These are phyloP conservation scores for Talaromyces albobiverticillius DNA, from an alignment of 2,329 filamentous ascomycete species.

Conservation along the genomic window DNA sequence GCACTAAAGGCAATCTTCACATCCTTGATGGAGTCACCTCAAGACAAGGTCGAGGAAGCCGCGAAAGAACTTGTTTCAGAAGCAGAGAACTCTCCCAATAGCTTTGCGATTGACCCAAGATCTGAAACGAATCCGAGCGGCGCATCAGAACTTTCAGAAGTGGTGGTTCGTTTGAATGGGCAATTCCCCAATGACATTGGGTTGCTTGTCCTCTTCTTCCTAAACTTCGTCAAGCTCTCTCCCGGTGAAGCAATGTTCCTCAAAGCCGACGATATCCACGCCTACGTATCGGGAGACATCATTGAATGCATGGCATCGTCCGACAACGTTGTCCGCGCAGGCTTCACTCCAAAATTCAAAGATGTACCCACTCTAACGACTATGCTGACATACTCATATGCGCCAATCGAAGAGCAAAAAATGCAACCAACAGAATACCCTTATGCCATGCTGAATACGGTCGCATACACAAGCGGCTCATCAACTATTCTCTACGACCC, in stretches of 20 bases:
- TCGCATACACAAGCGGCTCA: constrained; percentile 75
- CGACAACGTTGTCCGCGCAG: constrained; percentile 97
- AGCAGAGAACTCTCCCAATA: constrained; percentile 64
- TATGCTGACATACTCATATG: constrained; percentile 94
- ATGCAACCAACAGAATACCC: constrained; percentile 83
- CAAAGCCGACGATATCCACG: constrained; percentile 94
- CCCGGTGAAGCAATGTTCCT: constrained; percentile 95
- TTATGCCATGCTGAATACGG: constrained; percentile 77
- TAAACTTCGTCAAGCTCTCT: constrained; percentile 87
- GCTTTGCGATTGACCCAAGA: constrained; percentile 63
- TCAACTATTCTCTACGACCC: constrained; percentile 80
- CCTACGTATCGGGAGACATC: constrained; percentile 75
- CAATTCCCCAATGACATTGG: constrained; percentile 91
- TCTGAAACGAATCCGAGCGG: constrained; percentile 34
- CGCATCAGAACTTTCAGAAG: constrained; percentile 65
- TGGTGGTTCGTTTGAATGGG: constrained; percentile 72
- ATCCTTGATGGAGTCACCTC: constrained; percentile 73
- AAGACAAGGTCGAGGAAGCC: constrained; percentile 62
- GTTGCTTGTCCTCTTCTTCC: constrained; percentile 92
- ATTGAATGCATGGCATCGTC: constrained; percentile 99
- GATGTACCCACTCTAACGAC: constrained; percentile 83
- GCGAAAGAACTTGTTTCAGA: constrained; percentile 67
- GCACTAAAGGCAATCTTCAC: constrained; percentile 73
- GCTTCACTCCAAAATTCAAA: constrained; percentile 98
- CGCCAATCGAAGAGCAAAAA: constrained; percentile 92